A percentile compares a stretch with the other conserved stretches of the same genome.
phyloP scores from a whole-genome alignment of 805 yeast species.

The Teunomyces funiuensis region DNA sequence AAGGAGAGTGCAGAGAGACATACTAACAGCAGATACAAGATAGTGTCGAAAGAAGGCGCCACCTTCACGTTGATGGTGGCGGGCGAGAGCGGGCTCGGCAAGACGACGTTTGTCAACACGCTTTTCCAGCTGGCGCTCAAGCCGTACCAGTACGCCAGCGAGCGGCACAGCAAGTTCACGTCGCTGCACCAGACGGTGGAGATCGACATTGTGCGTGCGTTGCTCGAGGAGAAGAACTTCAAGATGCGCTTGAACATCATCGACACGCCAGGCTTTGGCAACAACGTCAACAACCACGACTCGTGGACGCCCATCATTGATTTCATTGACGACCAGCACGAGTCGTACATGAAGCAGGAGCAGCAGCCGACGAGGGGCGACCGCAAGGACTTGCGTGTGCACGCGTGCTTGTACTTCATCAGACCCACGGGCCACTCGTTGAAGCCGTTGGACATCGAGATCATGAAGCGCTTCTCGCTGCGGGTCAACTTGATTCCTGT shows the following conservation, averaged over 20 bases:
- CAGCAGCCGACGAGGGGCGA: conserved; percentile 77
- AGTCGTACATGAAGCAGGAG: conserved; percentile 84
- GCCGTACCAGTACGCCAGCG: conserved; percentile 53
- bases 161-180: conserved; percentile 58
- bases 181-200: conserved; percentile 65
- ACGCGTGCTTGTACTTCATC: conserved; percentile 85
- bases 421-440: conserved; percentile 89
- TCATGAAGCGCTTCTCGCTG: conserved; percentile 78
- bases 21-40: conserved; percentile 60
- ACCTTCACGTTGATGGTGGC: conserved; percentile 80
- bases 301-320: conserved; percentile 86
- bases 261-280: conserved; percentile 95
- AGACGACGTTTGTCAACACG: conserved; percentile 87
- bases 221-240: conserved; percentile 81
- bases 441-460: conserved; percentile 83
- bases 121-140: conserved; percentile 74
- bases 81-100: conserved; percentile 91
- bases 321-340: conserved; percentile 90
- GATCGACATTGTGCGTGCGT: conserved; percentile 76
- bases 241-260: conserved; percentile 73
- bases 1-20: too few species aligned
- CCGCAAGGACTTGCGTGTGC: conserved; percentile 81
- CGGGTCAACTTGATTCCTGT: conserved; percentile 88
- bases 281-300: conserved; percentile 79
- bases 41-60: conserved; percentile 73